Evolutionary conservation across 257 asterid genomes (phyloP).

Genomic region (Cynanchum wilfordii): DNA sequence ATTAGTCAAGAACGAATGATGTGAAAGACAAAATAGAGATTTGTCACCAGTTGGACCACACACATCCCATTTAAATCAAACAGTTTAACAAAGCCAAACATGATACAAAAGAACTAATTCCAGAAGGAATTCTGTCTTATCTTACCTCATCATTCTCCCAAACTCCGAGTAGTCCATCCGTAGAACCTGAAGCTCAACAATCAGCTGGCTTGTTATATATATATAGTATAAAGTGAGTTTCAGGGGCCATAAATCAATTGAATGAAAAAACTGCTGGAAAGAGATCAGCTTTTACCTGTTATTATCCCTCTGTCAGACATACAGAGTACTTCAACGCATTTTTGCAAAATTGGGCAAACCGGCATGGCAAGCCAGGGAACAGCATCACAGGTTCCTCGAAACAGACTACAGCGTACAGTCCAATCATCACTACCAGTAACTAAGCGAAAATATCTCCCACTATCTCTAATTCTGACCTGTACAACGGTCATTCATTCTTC

Average conservation of each 20-base stretch:
- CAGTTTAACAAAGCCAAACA: neutral
- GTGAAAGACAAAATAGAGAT: neutral
- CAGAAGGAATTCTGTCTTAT: conserved; percentile 8
- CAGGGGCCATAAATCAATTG: neutral
- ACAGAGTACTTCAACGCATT: conserved; percentile 78
- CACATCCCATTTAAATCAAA: neutral
- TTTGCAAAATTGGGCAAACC: conserved; percentile 94
- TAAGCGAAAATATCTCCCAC: conserved; percentile 86
- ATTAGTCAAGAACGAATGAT: neutral
- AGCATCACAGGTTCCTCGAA: conserved; percentile 89
- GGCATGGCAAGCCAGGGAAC: conserved; percentile 93
- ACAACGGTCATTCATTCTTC: conserved; percentile 15
- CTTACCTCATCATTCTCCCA: conserved; percentile 96
- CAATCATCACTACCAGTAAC: conserved; percentile 98
- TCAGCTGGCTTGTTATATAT: conserved; percentile 10
- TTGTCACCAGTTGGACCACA: neutral
- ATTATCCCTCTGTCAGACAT: conserved; percentile 85
- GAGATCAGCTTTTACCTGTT: conserved; percentile 53
- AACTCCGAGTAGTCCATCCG: conserved; percentile 84
- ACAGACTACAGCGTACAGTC: conserved; percentile 98
- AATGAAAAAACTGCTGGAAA: conserved; percentile 3
- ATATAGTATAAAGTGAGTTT: conserved; percentile 5
- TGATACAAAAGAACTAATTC: no score
- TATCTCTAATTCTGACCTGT: conserved; percentile 95
- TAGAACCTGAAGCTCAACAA: conserved; percentile 57